Evolutionary conservation across 371 early-diverging fungal genomes (phyloP).

Genomic region (Circinella umbellata): DNA sequence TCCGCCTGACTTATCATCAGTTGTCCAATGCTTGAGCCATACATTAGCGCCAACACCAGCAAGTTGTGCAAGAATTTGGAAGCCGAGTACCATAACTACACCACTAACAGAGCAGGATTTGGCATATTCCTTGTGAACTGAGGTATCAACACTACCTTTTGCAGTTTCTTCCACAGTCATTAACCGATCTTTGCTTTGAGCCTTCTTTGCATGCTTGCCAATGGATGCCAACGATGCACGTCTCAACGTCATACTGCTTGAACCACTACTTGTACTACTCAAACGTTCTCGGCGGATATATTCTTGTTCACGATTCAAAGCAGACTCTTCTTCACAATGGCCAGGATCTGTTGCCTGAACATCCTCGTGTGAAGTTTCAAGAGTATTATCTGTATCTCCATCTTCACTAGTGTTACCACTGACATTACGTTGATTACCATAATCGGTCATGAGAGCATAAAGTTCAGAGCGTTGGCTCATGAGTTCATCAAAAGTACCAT

Average conservation of each 20-base stretch:
- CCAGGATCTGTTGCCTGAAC: constrained; percentile 41
- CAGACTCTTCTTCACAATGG: constrained; percentile 42
- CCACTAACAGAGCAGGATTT: constrained; percentile 69
- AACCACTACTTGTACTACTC: constrained; percentile 41
- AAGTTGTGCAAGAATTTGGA: constrained; percentile 63
- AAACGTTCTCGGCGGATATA: constrained; percentile 41
- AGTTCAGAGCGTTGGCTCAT: constrained; percentile 68
- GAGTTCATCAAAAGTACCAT: constrained; percentile 70
- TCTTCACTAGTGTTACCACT: constrained; percentile 10
- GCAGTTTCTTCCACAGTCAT: constrained; percentile 80
- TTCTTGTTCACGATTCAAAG: constrained; percentile 30
- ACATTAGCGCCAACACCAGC: constrained; percentile 62
- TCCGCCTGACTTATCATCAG: constrained; percentile 42
- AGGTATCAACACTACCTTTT: constrained; percentile 77
- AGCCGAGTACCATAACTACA: constrained; percentile 59
- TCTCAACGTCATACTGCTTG: constrained; percentile 52
- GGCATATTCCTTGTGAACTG: constrained; percentile 79
- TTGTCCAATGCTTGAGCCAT: constrained; percentile 81
- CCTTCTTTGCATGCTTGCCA: constrained; percentile 21
- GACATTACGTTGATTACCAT: constrained; percentile 29
- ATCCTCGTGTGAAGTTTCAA: constrained; percentile 27
- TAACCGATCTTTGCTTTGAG: constrained; percentile 46
- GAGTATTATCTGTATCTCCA: constrained; percentile 29
- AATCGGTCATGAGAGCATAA: constrained; percentile 55
- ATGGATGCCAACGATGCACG: constrained; percentile 63